A percentile compares a stretch with the other conserved stretches of the same genome.
phyloP scores from a whole-genome alignment of 306 rosid species.

The Vigna nakashimae region DNA sequence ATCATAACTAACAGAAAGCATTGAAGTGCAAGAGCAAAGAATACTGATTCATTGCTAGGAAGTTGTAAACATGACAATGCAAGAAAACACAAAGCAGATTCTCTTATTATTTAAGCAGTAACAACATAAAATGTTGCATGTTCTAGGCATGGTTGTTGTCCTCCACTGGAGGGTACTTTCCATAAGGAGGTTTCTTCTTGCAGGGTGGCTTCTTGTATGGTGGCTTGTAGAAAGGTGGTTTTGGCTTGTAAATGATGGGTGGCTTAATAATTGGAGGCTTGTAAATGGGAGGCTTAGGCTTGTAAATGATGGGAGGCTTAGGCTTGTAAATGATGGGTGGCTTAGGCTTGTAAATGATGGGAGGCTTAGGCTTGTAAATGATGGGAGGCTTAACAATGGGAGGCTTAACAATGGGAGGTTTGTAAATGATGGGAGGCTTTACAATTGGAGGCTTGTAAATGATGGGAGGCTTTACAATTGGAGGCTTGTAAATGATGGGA shows the following conservation, averaged over 20 bases:
- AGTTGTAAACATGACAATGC: too few relatives aligned
- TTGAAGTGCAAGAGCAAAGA: background rate
- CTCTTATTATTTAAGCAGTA: background rate
- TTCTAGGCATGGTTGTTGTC: background rate
- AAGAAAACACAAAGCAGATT: background rate
- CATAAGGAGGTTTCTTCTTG: constrained; percentile 24
- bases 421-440: too few relatives aligned
- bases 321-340: background rate
- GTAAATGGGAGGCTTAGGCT: background rate
- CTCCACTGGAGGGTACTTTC: constrained; percentile 6
- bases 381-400: background rate
- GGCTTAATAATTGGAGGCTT: background rate
- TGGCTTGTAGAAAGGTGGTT: background rate
- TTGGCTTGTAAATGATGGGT: background rate
- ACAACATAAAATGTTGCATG: background rate
- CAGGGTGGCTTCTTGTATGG: background rate
- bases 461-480: too few relatives aligned
- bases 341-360: background rate
- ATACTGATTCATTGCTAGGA: background rate
- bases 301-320: background rate
- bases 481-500: too few relatives aligned
- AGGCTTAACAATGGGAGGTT: background rate
- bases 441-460: too few relatives aligned
- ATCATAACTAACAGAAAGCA: background rate
- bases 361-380: background rate